These are phyloP conservation scores for Metarhizium robertsii DNA, from an alignment of 2,329 filamentous ascomycete genomes.

Conservation along the genomic window DNA sequence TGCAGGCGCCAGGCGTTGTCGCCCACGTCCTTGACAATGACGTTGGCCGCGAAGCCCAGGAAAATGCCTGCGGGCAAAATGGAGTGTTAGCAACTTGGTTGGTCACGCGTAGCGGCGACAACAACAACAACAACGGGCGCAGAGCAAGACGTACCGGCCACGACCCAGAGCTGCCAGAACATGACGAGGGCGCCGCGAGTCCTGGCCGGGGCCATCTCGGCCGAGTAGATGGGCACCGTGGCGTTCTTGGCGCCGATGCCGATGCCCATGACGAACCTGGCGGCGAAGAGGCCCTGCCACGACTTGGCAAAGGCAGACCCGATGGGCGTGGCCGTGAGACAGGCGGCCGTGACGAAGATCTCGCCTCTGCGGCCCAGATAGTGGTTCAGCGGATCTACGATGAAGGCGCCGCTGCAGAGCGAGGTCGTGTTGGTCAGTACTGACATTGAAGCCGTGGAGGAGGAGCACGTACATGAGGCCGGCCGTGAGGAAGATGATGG, in stretches of 20 bases:
- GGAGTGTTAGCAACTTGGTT: conserved; percentile 6
- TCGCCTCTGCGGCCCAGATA: conserved; percentile 56
- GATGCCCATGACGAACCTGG: conserved; percentile 58
- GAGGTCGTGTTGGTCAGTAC: not conserved
- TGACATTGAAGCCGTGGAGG: not conserved
- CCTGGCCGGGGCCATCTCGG: conserved; percentile 57
- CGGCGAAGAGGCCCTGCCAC: conserved; percentile 57
- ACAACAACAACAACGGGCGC: too few species aligned
- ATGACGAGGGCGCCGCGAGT: conserved; percentile 69
- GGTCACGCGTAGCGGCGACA: not conserved
- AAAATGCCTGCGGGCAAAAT: conserved; percentile 23
- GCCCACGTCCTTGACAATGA: conserved; percentile 42
- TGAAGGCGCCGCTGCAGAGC: conserved; percentile 15
- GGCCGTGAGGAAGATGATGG: conserved; percentile 28
- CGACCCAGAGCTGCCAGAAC: conserved; percentile 51
- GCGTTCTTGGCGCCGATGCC: conserved; percentile 57
- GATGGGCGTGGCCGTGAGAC: conserved; percentile 40
- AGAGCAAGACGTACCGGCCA: conserved; percentile 8
- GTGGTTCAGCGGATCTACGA: conserved; percentile 42
- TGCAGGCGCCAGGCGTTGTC: conserved; percentile 48
- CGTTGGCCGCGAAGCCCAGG: conserved; percentile 40
- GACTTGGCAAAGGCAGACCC: conserved; percentile 51
- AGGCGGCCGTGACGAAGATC: conserved; percentile 50
- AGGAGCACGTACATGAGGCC: conserved; percentile 44
- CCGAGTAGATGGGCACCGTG: conserved; percentile 61